These are phyloP conservation scores for Hemisphaericaspora subhashii DNA, from an alignment of 1,139 yeast species.

Conservation along the genomic window DNA sequence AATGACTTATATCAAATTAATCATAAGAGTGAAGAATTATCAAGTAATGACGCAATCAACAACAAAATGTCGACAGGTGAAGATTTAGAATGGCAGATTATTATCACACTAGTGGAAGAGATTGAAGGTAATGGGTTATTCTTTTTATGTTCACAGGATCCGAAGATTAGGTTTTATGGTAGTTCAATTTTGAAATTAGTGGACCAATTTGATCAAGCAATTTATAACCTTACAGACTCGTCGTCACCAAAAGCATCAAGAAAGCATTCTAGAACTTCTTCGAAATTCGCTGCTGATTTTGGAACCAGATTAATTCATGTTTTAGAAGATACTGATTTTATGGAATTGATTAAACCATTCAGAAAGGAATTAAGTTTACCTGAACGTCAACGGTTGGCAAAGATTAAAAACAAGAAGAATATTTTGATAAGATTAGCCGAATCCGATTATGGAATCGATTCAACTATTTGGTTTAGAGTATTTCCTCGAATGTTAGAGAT, in stretches of 20 bases:
- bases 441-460: slow-evolving; percentile 91
- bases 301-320: slow-evolving; percentile 80
- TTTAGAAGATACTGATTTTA: slow-evolving; percentile 67
- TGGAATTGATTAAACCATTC: slow-evolving; percentile 61
- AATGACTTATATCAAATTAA: slow-evolving; percentile 48
- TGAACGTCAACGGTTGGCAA: slow-evolving; percentile 70
- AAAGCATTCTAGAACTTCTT: slow-evolving; percentile 58
- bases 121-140: slow-evolving; percentile 95
- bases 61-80: slow-evolving; percentile 48
- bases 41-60: slow-evolving; percentile 19
- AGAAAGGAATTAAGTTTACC: slow-evolving; percentile 73
- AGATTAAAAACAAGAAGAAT: slow-evolving; percentile 62
- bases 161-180: slow-evolving; percentile 71
- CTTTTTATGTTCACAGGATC: slow-evolving; percentile 86
- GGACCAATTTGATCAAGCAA: slow-evolving; percentile 81
- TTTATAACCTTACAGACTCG: slow-evolving; percentile 51
- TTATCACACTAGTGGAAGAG: slow-evolving; percentile 84
- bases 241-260: slow-evolving; percentile 1
- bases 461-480: slow-evolving; percentile 90
- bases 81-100: slow-evolving; percentile 73
- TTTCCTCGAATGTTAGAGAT: slow-evolving; percentile 74
- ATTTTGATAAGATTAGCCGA: slow-evolving; percentile 76
- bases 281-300: slow-evolving; percentile 75
- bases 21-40: slow-evolving; percentile 35
- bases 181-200: slow-evolving; percentile 71